Conservation (phyloP, 192 early-diverging fungal species). For the Piromyces finnis region DNA sequence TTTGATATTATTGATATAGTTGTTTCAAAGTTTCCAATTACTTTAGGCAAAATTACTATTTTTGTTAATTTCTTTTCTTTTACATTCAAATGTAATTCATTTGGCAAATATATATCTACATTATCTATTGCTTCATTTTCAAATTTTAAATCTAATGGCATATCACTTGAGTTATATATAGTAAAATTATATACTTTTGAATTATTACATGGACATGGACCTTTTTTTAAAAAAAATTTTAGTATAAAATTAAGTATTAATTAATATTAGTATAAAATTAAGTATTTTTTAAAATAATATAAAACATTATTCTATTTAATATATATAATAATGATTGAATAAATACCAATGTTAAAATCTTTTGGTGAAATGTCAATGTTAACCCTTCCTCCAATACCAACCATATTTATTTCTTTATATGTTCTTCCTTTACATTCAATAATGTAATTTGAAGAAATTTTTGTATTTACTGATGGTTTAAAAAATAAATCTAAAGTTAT, state of each 20-base stretch:
- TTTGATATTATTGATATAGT: not conserved
- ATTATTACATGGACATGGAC: not conserved
- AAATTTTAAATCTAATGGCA: not conserved
- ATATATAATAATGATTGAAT: no score
- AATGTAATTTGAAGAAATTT: conserved; percentile 23
- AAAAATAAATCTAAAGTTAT: conserved; percentile 22
- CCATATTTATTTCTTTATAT: conserved; percentile 39
- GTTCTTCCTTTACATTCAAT: conserved; percentile 42
- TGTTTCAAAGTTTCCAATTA: not conserved
- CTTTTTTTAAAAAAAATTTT: not conserved
- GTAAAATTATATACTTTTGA: not conserved
- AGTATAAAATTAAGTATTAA: no score
- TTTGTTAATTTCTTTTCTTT: not conserved
- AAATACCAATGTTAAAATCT: conserved; percentile 19
- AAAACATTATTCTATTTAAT: no score
- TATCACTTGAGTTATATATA: not conserved
- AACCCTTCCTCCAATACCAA: conserved; percentile 32
- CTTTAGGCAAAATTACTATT: not conserved
- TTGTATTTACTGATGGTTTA: conserved; percentile 18
- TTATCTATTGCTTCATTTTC: not conserved
- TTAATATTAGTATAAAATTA: no score
- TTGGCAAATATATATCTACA: not conserved
- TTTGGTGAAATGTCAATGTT: conserved; percentile 26
- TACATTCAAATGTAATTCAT: not conserved
- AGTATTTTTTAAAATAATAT: no score